Evolutionary conservation across 2,329 filamentous ascomycete species (phyloP), one percentile per base, ranked within the genome.

Genomic region (Cephalotrichum gorgonifer): DNA sequence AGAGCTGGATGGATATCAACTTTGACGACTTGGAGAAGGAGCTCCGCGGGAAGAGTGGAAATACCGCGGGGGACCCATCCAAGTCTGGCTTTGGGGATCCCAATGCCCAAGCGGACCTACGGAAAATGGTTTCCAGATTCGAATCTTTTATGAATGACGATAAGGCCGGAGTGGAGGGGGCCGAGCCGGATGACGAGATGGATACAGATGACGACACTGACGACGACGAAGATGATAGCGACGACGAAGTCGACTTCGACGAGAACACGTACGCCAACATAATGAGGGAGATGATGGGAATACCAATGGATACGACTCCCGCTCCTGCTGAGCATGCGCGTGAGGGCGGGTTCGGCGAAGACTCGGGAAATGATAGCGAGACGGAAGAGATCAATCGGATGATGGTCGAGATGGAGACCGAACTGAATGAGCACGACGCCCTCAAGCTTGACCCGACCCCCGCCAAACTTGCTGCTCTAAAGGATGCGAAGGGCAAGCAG

Each of bases 91-190:
- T 87, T 59, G 85, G 84, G 2, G 81, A 89, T 60, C 69, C 76
- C 4, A 72, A 72, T 23, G 78, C 83, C 1, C 82, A 90, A 58
- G 80, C 81, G 4, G 85, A 95, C 60, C 71, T 98, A 22, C 83
- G 85, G 48, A 91, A 91, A 60, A 95, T 97, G 62, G 93, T 98
- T 1, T 85, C 86, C 43, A 80, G 88, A n/a, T 97, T 98, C 59
- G 89, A 96, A 60, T 74, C 85, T 12, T 97, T 98, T 57, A 66
- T 98, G 43, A 87, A 94, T 50, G 88, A 97, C 57, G 86, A 94
- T 11, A 77, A 76, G 43, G 88, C 89, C 1, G 90, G 86, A 1
- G 63, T 82, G 6, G 89, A 95, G 43, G 91, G 89, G 0, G 86
- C 83, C 0, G 81, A 88, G 51, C 64, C 87, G 12, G 72, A 77